Conservation (phyloP, 129 eudicot species). For the Gnaphalium uliginosum region DNA sequence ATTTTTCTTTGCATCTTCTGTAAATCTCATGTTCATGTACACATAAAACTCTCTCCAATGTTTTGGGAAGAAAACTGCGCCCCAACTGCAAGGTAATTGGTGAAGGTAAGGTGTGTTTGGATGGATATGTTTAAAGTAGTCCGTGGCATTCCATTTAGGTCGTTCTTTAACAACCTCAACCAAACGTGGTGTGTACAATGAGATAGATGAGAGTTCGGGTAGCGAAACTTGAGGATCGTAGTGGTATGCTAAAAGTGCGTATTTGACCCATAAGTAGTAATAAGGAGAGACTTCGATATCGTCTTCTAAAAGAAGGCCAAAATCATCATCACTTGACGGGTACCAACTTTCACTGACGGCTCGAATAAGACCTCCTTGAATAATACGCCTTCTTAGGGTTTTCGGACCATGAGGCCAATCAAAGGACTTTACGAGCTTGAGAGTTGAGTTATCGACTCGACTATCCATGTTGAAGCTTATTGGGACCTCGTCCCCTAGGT, state of each 20-base stretch:
- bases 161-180: slow-evolving; percentile 91
- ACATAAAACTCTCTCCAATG: slow-evolving; percentile 97
- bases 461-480: slow-evolving; percentile 96
- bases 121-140: slow-evolving; percentile 74
- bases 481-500: slow-evolving; percentile 80
- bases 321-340: slow-evolving; percentile 87
- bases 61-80: slow-evolving; percentile 92
- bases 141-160: slow-evolving; percentile 95
- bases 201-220: slow-evolving; percentile 89
- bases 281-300: slow-evolving; percentile 95
- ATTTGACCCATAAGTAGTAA: slow-evolving; percentile 89
- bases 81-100: slow-evolving; percentile 97
- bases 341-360: slow-evolving; percentile 98
- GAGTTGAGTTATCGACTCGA: slow-evolving; percentile 76
- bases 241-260: slow-evolving; percentile 78
- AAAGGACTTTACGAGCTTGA: slow-evolving; percentile 66
- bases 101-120: slow-evolving; percentile 99
- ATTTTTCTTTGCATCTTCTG: slow-evolving; percentile 78
- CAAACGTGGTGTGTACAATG: slow-evolving; percentile 85
- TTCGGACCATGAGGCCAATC: slow-evolving; percentile 89
- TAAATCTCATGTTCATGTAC: slow-evolving; percentile 96
- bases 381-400: slow-evolving; percentile 68
- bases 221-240: slow-evolving; percentile 94
- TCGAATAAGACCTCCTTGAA: slow-evolving; percentile 92
- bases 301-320: slow-evolving; percentile 85